Evolutionary conservation across 306 rosid species (phyloP).

Genomic region (Cyamopsis tetragonoloba): DNA sequence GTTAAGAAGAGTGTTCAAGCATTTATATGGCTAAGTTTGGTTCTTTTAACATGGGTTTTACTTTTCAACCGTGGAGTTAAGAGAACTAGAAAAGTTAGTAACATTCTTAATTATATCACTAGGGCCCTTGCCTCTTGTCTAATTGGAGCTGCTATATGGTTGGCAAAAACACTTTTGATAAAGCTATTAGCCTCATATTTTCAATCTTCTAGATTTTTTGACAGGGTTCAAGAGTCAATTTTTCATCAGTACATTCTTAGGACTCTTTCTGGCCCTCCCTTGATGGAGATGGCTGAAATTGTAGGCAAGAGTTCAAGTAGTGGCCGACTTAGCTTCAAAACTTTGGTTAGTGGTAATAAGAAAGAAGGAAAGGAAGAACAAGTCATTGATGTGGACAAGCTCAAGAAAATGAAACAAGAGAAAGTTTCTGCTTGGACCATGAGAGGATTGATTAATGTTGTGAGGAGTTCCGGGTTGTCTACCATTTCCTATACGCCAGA

Average conservation of each 20-base stretch:
- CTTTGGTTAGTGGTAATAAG: constrained; percentile 26
- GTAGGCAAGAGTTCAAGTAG: constrained; percentile 35
- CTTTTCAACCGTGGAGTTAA: constrained; percentile 45
- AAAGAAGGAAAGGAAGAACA: constrained; percentile 47
- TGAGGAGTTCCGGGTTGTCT: constrained; percentile 63
- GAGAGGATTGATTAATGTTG: constrained; percentile 67
- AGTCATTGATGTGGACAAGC: constrained; percentile 80
- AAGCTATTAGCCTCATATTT: constrained; percentile 65
- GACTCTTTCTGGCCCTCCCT: constrained; percentile 73
- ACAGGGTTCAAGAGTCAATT: constrained; percentile 80
- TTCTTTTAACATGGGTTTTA: constrained; percentile 68
- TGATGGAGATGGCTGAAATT: constrained; percentile 55
- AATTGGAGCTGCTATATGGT: constrained; percentile 69
- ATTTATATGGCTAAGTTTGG: constrained; percentile 63
- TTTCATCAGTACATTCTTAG: constrained; percentile 74
- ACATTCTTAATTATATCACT: constrained; percentile 48
- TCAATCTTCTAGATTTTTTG: constrained; percentile 72
- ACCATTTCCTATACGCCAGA: constrained; percentile 53
- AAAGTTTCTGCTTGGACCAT: constrained; percentile 90
- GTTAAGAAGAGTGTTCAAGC: constrained; percentile 67
- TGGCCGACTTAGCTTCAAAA: constrained; percentile 55
- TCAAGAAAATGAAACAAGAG: constrained; percentile 67
- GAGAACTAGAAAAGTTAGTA: constrained; percentile 35
- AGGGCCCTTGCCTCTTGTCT: constrained; percentile 59
- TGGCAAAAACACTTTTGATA: constrained; percentile 54